phyloP scores from a whole-genome alignment of 306 rosid species.

The Ceratonia siliqua region DNA sequence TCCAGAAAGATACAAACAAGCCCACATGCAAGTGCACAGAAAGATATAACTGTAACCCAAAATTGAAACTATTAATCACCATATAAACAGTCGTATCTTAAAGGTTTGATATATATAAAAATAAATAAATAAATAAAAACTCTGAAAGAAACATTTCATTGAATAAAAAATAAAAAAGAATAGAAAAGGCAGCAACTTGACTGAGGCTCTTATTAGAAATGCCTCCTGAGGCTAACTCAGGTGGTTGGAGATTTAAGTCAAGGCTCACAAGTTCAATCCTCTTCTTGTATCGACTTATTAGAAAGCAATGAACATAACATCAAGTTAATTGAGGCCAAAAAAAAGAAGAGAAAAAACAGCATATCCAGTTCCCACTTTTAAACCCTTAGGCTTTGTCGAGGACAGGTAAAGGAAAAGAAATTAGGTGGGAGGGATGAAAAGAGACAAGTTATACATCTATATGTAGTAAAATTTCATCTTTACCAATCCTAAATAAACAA shows the following conservation, averaged over 20 bases:
- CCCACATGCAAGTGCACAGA: background rate
- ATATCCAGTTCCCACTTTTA: background rate
- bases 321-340: background rate
- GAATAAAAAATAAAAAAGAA: background rate
- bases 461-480: background rate
- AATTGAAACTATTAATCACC: background rate
- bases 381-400: background rate
- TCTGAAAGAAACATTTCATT: background rate
- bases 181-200: background rate
- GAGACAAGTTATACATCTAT: background rate
- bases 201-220: background rate
- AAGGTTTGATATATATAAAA: constrained; percentile 8
- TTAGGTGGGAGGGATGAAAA: background rate
- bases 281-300: too few species aligned
- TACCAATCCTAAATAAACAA: background rate
- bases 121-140: too few species aligned
- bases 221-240: too few species aligned
- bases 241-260: too few species aligned
- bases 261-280: too few species aligned
- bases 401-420: background rate
- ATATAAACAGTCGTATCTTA: background rate
- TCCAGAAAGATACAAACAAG: background rate
- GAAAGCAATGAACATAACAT: background rate
- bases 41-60: background rate
- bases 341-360: background rate